Percentiles rank a stretch among this genome's conserved stretches.
phyloP scores from a whole-genome alignment of 2,329 filamentous ascomycete genomes.

The Sclerotinia borealis region DNA sequence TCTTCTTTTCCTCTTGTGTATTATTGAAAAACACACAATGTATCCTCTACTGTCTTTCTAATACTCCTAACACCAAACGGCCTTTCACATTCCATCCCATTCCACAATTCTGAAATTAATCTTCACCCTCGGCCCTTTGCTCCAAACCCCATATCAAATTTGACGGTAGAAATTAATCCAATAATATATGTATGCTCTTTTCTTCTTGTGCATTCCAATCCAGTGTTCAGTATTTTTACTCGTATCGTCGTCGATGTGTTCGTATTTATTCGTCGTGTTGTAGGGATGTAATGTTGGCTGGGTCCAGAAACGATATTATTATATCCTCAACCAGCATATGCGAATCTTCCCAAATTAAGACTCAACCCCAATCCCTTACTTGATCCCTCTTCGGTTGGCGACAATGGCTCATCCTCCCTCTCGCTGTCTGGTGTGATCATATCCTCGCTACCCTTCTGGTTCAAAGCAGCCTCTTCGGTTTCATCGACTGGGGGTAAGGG shows the following conservation, averaged over 20 bases:
- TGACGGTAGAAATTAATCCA: not conserved
- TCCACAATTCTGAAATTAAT: not conserved
- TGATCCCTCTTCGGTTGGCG: conserved; percentile 11
- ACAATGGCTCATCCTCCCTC: conserved; percentile 30
- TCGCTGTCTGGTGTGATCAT: conserved; percentile 45
- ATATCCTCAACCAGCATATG: conserved; percentile 13
- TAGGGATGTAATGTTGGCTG: not conserved
- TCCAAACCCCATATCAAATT: not conserved
- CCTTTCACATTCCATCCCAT: not conserved
- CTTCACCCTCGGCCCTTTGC: not conserved
- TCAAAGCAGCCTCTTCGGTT: conserved; percentile 20
- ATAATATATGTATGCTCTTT: not conserved
- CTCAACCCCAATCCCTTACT: not conserved
- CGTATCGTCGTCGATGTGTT: not conserved
- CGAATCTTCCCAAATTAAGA: conserved; percentile 16
- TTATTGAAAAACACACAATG: not conserved
- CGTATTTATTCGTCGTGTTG: not conserved
- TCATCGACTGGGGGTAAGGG: conserved; percentile 29
- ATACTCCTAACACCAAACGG: not conserved
- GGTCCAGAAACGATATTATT: not conserved
- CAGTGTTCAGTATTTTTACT: not conserved
- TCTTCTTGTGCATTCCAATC: not conserved
- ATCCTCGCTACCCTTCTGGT: conserved; percentile 44
- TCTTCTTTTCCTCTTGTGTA: not conserved
- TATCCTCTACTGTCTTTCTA: not conserved